These are phyloP conservation scores for Heteromeles arbutifolia DNA, from an alignment of 306 rosid species.

Conservation along the genomic window DNA sequence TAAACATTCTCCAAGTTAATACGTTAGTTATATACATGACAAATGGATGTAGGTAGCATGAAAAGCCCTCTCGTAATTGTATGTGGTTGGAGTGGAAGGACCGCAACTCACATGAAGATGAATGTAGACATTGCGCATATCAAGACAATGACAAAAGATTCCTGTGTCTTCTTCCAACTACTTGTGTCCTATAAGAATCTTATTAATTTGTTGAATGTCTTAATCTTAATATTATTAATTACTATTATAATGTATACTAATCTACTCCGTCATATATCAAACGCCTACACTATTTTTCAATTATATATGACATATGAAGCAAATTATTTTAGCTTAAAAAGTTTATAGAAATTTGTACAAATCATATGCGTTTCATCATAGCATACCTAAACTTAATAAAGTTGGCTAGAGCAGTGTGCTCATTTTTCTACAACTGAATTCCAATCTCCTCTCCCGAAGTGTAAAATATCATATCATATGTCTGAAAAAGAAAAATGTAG, in stretches of 20 bases:
- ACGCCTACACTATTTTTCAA: neutral
- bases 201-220: neutral
- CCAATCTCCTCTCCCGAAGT: neutral
- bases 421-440: rapidly evolving
- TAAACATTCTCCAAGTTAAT: neutral
- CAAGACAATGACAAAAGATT: neutral
- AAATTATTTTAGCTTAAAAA: neutral
- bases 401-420: neutral
- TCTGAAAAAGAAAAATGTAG: too few species aligned
- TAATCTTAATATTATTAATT: neutral
- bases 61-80: neutral
- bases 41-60: neutral
- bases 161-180: neutral
- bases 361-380: neutral
- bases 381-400: too few species aligned
- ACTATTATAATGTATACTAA: neutral
- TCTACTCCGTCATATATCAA: neutral
- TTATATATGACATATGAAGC: neutral
- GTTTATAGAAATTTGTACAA: neutral
- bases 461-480: too few species aligned
- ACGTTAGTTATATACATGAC: neutral
- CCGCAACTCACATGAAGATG: neutral
- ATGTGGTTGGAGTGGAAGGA: neutral
- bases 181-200: neutral
- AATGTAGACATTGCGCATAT: neutral